Percentiles rank a stretch among this genome's conserved stretches.
phyloP scores from a whole-genome alignment of 2,329 filamentous ascomycete species.

The Aspergillus japonicus region DNA sequence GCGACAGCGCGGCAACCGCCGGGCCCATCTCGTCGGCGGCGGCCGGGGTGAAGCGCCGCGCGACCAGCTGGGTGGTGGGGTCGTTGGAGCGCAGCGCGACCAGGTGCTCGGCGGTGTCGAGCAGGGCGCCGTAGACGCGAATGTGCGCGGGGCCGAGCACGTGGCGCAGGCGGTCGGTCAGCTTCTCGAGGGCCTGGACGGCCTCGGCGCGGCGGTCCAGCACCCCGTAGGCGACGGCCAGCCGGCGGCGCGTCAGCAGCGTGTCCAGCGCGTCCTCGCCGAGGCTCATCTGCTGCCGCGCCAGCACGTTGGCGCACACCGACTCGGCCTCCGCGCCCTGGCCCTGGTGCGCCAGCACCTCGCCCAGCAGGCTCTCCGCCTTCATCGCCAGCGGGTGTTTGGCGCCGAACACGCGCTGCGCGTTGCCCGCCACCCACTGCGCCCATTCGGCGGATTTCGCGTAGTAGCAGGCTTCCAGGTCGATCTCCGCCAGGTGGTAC shows the following conservation, averaged over 20 bases:
- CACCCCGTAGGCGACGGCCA: conserved; percentile 24
- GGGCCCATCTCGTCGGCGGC: conserved; percentile 19
- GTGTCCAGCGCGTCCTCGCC: conserved; percentile 34
- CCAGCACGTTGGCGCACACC: conserved; percentile 31
- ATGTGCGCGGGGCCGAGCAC: conserved; percentile 31
- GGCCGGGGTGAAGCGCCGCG: conserved; percentile 14
- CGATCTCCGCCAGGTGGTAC: conserved; percentile 31
- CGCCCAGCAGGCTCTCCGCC: conserved; percentile 30
- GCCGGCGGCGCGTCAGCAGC: conserved; percentile 28
- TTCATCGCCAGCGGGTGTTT: conserved; percentile 30
- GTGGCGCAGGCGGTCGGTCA: conserved; percentile 21
- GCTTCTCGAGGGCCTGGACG: conserved; percentile 22
- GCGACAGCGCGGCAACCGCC: conserved; percentile 16
- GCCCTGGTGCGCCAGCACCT: conserved; percentile 26
- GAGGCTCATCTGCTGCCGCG: conserved; percentile 33
- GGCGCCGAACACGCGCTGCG: conserved; percentile 26
- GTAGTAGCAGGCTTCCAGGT: conserved; percentile 24
- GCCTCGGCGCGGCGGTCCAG: conserved; percentile 26
- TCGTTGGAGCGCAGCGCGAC: conserved; percentile 20
- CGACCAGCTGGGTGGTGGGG: conserved; percentile 3
- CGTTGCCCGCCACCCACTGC: conserved; percentile 30
- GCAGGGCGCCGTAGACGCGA: conserved; percentile 18
- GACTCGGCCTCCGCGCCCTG: conserved; percentile 31
- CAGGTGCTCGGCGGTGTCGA: conserved; percentile 27
- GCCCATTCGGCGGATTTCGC: conserved; percentile 31